Evolutionary conservation across 352 stramenopile species (phyloP).

Genomic region (Phytopythium kandeliae): DNA sequence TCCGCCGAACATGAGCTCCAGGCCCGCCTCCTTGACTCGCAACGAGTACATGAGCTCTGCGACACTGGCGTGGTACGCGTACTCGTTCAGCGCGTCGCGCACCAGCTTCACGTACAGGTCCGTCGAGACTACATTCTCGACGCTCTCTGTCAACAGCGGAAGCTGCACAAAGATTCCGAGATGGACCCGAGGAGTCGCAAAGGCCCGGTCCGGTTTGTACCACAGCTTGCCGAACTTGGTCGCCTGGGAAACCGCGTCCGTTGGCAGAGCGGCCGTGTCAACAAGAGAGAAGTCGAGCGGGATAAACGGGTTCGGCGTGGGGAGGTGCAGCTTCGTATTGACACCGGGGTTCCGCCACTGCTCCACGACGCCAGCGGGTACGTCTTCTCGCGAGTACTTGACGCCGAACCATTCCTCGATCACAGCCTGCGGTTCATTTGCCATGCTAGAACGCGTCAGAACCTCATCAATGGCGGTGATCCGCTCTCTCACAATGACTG

Average conservation of each 20-base stretch:
- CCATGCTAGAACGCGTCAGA: neutral
- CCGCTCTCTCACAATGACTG: neutral
- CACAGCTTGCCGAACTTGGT: conserved; percentile 48
- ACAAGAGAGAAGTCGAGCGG: conserved; percentile 62
- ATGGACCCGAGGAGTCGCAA: conserved; percentile 53
- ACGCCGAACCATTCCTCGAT: conserved; percentile 64
- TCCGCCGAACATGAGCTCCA: conserved; percentile 68
- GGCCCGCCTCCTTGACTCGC: conserved; percentile 46
- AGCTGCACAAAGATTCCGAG: conserved; percentile 49
- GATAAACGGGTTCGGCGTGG: conserved; percentile 64
- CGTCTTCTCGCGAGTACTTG: conserved; percentile 43
- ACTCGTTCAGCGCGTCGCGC: conserved; percentile 61
- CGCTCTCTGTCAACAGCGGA: conserved; percentile 33
- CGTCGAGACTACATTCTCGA: conserved; percentile 31
- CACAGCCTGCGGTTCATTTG: conserved; percentile 10
- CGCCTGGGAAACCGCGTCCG: conserved; percentile 25
- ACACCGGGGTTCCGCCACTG: conserved; percentile 28
- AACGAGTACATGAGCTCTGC: conserved; percentile 70
- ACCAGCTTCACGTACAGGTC: conserved; percentile 64
- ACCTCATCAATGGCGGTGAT: neutral
- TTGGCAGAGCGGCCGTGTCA: conserved; percentile 11
- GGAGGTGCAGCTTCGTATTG: conserved; percentile 49
- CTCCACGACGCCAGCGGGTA: conserved; percentile 21
- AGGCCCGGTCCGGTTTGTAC: conserved; percentile 58
- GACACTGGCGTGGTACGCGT: conserved; percentile 70